A percentile compares a stretch with the other conserved stretches of the same genome.
Evolutionary conservation across 345 rosid genomes (phyloP).

Genomic region (Angophora floribunda): DNA sequence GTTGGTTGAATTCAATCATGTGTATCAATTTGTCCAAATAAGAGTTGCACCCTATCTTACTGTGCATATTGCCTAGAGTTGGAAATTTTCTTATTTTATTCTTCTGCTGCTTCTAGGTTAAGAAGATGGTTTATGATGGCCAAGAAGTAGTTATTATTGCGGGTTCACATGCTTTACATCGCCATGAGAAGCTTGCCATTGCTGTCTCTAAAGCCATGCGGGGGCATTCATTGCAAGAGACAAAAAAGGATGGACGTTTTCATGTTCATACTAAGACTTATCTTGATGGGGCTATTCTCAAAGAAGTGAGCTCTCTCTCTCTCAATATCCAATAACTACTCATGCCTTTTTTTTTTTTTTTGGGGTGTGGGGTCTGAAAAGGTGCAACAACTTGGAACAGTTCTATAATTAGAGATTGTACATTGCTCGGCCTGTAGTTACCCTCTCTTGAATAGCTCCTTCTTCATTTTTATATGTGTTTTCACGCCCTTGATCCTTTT

Average conservation of each 20-base stretch:
- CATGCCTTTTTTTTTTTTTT: background rate
- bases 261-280: conserved; percentile 93
- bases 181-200: conserved; percentile 93
- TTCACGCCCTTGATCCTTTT: background rate
- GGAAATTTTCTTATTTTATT: background rate
- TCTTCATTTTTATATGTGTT: background rate
- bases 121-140: conserved; percentile 83
- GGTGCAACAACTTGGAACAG: background rate
- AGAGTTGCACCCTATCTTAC: background rate
- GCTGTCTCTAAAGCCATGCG: conserved; percentile 98
- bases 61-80: background rate
- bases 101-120: conserved; percentile 37
- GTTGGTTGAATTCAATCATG: background rate
- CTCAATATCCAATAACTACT: background rate
- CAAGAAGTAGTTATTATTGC: conserved; percentile 93
- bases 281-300: conserved; percentile 92
- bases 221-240: conserved; percentile 95
- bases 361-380: background rate
- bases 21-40: background rate
- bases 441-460: background rate
- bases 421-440: background rate
- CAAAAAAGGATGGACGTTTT: conserved; percentile 88
- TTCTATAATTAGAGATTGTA: background rate
- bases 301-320: conserved; percentile 48
- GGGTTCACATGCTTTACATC: conserved; percentile 83